Evolutionary conservation across 768 basidiomycete genomes (phyloP), one percentile per base, ranked within the genome.

Genomic region (Boletus rufocinnamomeus): DNA sequence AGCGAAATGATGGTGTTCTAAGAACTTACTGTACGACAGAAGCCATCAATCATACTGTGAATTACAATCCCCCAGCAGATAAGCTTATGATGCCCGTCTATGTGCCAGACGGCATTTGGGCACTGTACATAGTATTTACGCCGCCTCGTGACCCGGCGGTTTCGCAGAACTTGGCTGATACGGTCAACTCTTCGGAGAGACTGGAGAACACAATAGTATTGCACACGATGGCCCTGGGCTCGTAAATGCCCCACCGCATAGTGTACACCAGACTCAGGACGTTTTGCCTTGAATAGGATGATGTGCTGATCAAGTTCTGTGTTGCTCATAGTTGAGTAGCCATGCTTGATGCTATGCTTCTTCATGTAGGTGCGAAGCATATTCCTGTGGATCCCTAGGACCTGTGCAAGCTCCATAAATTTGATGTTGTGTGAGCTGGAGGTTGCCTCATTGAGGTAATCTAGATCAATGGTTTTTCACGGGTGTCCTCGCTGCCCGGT

Each of bases 31-130:
- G 53, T 73, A 14, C 65, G 9, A 56, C 63, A 65, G 34, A 59
- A 72, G 1, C 73, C 72, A 54, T 75, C 68, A 27, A 72, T 59
- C 11, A 72, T 34, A 0, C 63, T 68, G 50, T 71, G 70, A 16
- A 71, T 71, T 0, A 71, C 66, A 46, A 70, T 57, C 1, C 66
- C 66, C 69, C n/a, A n/a, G n/a, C n/a, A n/a, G n/a, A n/a, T n/a
- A n/a, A n/a, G n/a, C n/a, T n/a, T n/a, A n/a, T n/a, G 69, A 56
- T 73, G 68, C 0, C 70, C 64, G 45, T 72, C 66, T 1, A 66
- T n/a, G 40, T 72, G 70, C 70, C 68, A 72, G 0, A 40, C 3
- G 4, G 19, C 19, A n/a, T 40, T 40, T n/a, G 38, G 38, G 3
- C 4, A 4, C 3, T 40, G n/a, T n/a, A 40, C 8, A 1, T 67